phyloP scores from a whole-genome alignment of 176 grass and related monocot genomes.

The Rhynchospora tenuis region DNA sequence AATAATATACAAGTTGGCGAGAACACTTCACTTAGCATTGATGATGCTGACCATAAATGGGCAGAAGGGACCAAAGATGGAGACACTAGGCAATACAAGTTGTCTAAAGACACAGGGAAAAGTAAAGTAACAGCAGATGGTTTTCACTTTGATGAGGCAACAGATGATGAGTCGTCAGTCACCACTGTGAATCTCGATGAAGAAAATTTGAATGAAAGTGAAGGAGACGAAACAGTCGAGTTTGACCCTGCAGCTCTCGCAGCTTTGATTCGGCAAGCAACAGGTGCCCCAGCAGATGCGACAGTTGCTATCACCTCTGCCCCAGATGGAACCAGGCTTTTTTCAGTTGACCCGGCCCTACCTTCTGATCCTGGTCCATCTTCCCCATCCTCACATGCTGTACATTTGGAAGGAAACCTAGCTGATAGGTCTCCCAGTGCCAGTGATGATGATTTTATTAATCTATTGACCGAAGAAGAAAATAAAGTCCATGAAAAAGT shows the following conservation, averaged over 20 bases:
- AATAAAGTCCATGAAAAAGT: slow-evolving; percentile 79
- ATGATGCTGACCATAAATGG: slow-evolving; percentile 6
- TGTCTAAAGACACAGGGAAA: slow-evolving; percentile 13
- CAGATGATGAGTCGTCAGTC: slow-evolving; percentile 13
- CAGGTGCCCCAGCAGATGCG: background rate
- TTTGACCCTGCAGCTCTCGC: slow-evolving; percentile 11
- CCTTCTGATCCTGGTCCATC: background rate
- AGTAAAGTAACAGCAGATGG: background rate
- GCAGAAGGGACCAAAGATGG: background rate
- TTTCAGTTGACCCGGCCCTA: slow-evolving; percentile 7
- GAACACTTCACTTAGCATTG: background rate
- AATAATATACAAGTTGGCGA: background rate
- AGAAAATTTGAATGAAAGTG: slow-evolving; percentile 14
- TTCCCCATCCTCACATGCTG: background rate
- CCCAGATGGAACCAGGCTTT: slow-evolving; percentile 4
- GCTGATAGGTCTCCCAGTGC: slow-evolving; percentile 6
- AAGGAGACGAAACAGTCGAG: slow-evolving; percentile 11
- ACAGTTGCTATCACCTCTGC: background rate
- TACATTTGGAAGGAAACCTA: slow-evolving; percentile 10
- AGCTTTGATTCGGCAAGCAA: slow-evolving; percentile 11
- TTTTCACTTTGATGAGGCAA: slow-evolving; percentile 3
- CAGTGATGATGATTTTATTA: slow-evolving; percentile 38
- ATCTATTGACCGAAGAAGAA: slow-evolving; percentile 52
- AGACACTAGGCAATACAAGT: slow-evolving; percentile 6
- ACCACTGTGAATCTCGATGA: slow-evolving; percentile 15